Evolutionary conservation across 805 yeast species (phyloP).

Genomic region (Wickerhamiella musiphila): DNA sequence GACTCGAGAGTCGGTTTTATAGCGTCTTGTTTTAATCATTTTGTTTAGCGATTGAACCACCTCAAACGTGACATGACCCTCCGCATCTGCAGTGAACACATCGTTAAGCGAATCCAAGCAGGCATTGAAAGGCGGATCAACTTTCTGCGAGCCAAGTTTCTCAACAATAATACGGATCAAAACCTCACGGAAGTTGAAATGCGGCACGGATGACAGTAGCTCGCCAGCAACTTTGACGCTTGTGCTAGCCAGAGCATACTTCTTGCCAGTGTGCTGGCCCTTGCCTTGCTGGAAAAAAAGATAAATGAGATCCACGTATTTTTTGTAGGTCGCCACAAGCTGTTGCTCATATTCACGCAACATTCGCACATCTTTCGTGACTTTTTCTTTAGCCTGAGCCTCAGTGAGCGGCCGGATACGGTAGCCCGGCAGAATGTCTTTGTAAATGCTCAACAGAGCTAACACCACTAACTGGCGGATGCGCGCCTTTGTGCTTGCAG

Average conservation of each 20-base stretch:
- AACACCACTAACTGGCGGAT: constrained; percentile 52
- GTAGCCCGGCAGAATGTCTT: constrained; percentile 75
- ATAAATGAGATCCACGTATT: constrained; percentile 41
- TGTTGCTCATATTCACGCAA: constrained; percentile 68
- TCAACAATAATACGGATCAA: constrained; percentile 49
- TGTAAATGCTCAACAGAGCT: constrained; percentile 71
- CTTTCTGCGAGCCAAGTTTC: constrained; percentile 39
- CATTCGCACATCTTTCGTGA: constrained; percentile 63
- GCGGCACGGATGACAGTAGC: constrained; percentile 45
- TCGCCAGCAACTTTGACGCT: constrained; percentile 72
- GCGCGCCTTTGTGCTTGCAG: constrained; percentile 26
- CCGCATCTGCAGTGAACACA: constrained; percentile 59
- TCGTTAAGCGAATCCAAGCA: constrained; percentile 50
- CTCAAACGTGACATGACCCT: constrained; percentile 69
- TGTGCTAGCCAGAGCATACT: constrained; percentile 17
- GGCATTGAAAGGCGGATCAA: constrained; percentile 32
- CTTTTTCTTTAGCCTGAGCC: constrained; percentile 63
- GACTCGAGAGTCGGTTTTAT: constrained; percentile 68
- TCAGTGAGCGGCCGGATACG: constrained; percentile 71
- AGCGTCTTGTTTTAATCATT: constrained; percentile 55
- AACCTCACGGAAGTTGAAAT: constrained; percentile 71
- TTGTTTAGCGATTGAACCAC: constrained; percentile 50
- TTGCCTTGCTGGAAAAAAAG: constrained; percentile 26
- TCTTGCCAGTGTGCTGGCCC: constrained; percentile 8
- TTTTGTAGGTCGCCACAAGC: constrained; percentile 49